Evolutionary conservation across 352 stramenopile genomes (phyloP).

Genomic region (Globisporangium camurandrum): DNA sequence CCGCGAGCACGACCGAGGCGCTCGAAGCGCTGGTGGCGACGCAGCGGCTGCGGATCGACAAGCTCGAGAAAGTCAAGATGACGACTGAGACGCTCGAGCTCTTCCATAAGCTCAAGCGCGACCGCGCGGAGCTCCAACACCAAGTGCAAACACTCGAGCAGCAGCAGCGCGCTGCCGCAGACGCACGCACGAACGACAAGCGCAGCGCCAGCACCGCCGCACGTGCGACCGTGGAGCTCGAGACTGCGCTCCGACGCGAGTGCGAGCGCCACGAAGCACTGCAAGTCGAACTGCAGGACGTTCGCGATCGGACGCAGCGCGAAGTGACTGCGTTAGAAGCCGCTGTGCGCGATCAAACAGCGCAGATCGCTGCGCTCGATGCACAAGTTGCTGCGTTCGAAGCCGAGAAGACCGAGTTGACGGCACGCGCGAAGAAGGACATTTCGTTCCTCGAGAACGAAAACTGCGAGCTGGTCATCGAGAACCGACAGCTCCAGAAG

Average conservation of each 20-base stretch:
- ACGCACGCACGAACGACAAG: slow-evolving; percentile 35
- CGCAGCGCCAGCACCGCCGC: slow-evolving; percentile 24
- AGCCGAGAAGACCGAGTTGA: slow-evolving; percentile 18
- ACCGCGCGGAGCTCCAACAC: slow-evolving; percentile 37
- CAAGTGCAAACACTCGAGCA: slow-evolving; percentile 32
- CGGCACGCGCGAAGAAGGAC: slow-evolving; percentile 27
- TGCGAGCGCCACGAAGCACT: slow-evolving; percentile 15
- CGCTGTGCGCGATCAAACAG: slow-evolving; percentile 38
- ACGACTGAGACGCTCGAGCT: slow-evolving; percentile 61
- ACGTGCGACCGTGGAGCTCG: slow-evolving; percentile 39
- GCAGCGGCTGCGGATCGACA: slow-evolving; percentile 60
- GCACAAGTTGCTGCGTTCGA: slow-evolving; percentile 19
- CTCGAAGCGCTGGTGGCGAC: slow-evolving; percentile 37
- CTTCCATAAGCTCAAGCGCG: slow-evolving; percentile 60
- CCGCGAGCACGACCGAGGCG: slow-evolving; percentile 31
- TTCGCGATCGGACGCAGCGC: slow-evolving; percentile 41
- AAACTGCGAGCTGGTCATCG: slow-evolving; percentile 55
- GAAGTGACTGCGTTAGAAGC: slow-evolving; percentile 45
- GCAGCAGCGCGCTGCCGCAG: slow-evolving; percentile 16
- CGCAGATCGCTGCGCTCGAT: slow-evolving; percentile 33
- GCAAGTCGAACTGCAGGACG: slow-evolving; percentile 23
- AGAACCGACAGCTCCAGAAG: slow-evolving; percentile 53
- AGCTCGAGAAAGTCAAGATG: slow-evolving; percentile 82
- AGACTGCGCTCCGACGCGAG: neutral
- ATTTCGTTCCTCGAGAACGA: slow-evolving; percentile 60